These are phyloP conservation scores for Diutina sp. DNA, from an alignment of 1,139 yeast genomes.

Conservation along the genomic window DNA sequence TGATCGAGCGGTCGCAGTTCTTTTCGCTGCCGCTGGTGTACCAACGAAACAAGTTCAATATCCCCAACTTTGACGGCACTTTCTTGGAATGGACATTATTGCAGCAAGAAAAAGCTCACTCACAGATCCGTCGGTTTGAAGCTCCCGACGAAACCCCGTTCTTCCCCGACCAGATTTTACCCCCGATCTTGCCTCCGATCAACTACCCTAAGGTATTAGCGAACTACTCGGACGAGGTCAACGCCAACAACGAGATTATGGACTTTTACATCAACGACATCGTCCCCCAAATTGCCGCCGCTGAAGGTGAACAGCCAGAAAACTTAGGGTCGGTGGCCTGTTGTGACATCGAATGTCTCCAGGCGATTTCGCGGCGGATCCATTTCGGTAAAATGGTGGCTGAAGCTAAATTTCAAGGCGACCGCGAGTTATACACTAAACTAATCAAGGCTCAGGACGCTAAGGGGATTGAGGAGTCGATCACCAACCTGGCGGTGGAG, in stretches of 20 bases:
- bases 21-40: conserved; percentile 68
- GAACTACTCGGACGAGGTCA: conserved; percentile 57
- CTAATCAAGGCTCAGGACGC: conserved; percentile 56
- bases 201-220: conserved; percentile 75
- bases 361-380: conserved; percentile 82
- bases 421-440: conserved; percentile 47
- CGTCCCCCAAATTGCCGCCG: conserved; percentile 61
- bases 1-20: conserved; percentile 89
- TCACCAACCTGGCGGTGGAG: conserved; percentile 83
- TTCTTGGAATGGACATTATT: conserved; percentile 78
- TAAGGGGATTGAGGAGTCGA: conserved; percentile 63
- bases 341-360: conserved; percentile 77
- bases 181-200: conserved; percentile 66
- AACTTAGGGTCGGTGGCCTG: conserved; percentile 80
- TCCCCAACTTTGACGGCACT: conserved; percentile 65
- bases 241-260: conserved; percentile 60
- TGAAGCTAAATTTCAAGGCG: conserved; percentile 74
- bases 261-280: conserved; percentile 55
- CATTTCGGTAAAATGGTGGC: conserved; percentile 98
- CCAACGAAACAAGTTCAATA: conserved; percentile 38
- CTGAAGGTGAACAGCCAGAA: conserved; percentile 66
- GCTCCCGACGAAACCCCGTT: conserved; percentile 96
- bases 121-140: conserved; percentile 79
- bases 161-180: conserved; percentile 54
- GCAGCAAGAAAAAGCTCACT: conserved; percentile 68